Evolutionary conservation across 768 basidiomycete species (phyloP), one percentile per base, ranked within the genome.

Genomic region (Panaeolus papilionaceus): DNA sequence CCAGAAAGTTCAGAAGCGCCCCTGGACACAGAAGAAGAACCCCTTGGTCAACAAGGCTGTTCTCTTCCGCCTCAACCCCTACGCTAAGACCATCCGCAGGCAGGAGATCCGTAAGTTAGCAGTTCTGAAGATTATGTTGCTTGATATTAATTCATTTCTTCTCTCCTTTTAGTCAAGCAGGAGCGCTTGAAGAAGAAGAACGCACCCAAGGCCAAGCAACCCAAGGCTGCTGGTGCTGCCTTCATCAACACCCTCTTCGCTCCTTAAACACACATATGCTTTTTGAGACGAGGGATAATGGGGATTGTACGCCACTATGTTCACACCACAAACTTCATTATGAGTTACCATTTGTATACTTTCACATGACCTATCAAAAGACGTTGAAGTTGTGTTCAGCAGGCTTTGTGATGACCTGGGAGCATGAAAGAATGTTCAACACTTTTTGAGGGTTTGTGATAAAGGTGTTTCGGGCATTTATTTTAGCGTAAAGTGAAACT

Each of bases 11-110:
- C 91, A 92, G 82, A 98, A 96, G 83, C 92, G 96, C 76, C 95
- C 96, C 68, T 96, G 93, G 94, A 94, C 95, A 70, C 96, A 98
- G 85, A 96, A 96, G 93, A 98, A 99, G 92, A 98, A 98, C 86
- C 95, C 96, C 64, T 88, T 98, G 75, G 80, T 88, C 82, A 98
- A 98, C 91, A 96, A 93, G 86, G 92, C 88, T 63, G 84, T 96
- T 74, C 89, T 96, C 78, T 96, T 96, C 94, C 92, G 96, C 75
- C 88, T 99, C 83, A 99, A 99, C 87, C 97, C 97, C 64, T 98
- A 99, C 82, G 97, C 96, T 75, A 97, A 97, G 89, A 92, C 92
- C 54, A 81, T 96, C 75, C 92, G 94, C 79, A 85, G 92, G 73
- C 92, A 95, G 76, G 95, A 97, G 78, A 81, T 97, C 71, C 86